A percentile compares a stretch with the other conserved stretches of the same genome.
Evolutionary conservation across 805 yeast genomes (phyloP).

Genomic region (Lachancea meyersii): DNA sequence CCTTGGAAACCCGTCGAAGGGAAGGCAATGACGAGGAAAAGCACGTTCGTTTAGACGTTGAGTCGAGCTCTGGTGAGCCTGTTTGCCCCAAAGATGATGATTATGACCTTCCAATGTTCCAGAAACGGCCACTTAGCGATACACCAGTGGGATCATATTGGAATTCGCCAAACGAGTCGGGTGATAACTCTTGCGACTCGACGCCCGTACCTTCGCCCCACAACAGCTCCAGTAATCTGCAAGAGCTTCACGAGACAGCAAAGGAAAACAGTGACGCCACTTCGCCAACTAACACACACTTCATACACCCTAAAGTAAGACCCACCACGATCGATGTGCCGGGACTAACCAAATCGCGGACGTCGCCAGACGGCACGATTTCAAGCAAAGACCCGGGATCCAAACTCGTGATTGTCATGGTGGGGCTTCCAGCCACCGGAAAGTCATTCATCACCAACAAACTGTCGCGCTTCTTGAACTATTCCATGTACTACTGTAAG

Average conservation of each 20-base stretch:
- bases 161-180: slow-evolving; percentile 45
- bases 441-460: slow-evolving; percentile 91
- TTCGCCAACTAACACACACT: slow-evolving; percentile 15
- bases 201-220: slow-evolving; percentile 27
- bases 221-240: slow-evolving; percentile 4
- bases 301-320: slow-evolving; percentile 40
- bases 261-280: background rate
- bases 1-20: slow-evolving; percentile 10
- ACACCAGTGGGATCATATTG: slow-evolving; percentile 60
- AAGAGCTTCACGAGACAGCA: background rate
- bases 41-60: slow-evolving; percentile 16
- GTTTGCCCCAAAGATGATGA: slow-evolving; percentile 5
- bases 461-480: slow-evolving; percentile 80
- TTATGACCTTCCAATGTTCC: slow-evolving; percentile 45
- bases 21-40: slow-evolving; percentile 7
- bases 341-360: slow-evolving; percentile 77
- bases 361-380: slow-evolving; percentile 68
- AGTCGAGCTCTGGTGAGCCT: slow-evolving; percentile 4
- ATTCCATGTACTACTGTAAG: slow-evolving; percentile 86
- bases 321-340: slow-evolving; percentile 89
- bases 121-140: slow-evolving; percentile 67
- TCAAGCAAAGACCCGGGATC: slow-evolving; percentile 66
- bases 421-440: slow-evolving; percentile 86
- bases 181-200: slow-evolving; percentile 26
- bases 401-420: slow-evolving; percentile 90